Evolutionary conservation across 192 early-diverging fungal genomes (phyloP), one percentile per base, ranked within the genome.

Genomic region (Coemansia sp.): DNA sequence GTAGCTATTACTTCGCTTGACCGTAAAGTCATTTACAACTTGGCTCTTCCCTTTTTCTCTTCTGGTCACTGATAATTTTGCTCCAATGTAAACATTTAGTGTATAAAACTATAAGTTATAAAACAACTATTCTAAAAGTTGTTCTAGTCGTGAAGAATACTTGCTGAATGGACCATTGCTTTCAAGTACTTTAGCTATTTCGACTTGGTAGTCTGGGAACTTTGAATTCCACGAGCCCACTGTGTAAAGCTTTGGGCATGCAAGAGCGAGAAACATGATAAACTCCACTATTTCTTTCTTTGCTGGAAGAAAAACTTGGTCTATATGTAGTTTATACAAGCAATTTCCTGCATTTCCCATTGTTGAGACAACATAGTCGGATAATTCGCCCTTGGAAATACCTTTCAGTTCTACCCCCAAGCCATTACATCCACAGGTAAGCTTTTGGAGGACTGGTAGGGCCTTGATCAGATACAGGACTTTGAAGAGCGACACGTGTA

Each of bases 1-100:
- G 92, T 98, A 57, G 96, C 93, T 2, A 72, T 98, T 10, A 94
- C 94, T 2, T 91, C 91, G 65, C 92, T 98, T 66, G 94, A 97
- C 69, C 90, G 90, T 36, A 97, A 96, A 75, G 74, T 98, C 10
- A 93, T 91, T 6, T 98, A 94, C 59, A 36, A 61, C 36, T 23
- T 58, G 55, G 15, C 55, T 2, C 29, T 58, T 17, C 55, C 55
- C 4, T 36, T 32, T 34, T 58, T 58, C 55, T 58, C 51, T 15
- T 29, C 51, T 27, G 46, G 23, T 21, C 46, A 17, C 46, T 48
- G 19, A 21, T 8, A 48, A 4, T 1, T 17, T 15, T 45, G 14
- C 14, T 45, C 25, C 25, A 1, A 27, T 45, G 14, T 45, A 45
- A 45, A 45, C 42, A 38, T 6, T 42, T 41, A 41, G 14, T 14